Conservation (phyloP, 1,284 basidiomycete genomes). For the Apiotrichum siamense region DNA sequence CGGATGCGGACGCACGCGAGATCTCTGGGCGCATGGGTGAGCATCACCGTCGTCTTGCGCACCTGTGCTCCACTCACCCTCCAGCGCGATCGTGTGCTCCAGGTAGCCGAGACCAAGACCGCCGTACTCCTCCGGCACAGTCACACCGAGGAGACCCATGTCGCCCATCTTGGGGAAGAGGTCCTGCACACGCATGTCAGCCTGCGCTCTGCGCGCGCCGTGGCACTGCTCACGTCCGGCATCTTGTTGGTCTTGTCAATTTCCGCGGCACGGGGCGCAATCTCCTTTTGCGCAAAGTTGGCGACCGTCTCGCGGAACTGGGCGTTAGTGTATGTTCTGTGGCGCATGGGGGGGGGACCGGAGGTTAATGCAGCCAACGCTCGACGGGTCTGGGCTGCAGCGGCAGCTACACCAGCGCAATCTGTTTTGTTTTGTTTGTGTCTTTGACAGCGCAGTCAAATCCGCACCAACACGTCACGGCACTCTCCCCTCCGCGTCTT, state of each 20-base stretch:
- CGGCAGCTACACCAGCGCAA: too few relatives aligned
- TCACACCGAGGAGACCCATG: constrained; percentile 70
- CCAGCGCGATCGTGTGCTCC: constrained; percentile 86
- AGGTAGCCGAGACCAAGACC: constrained; percentile 77
- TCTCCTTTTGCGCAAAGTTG: constrained; percentile 70
- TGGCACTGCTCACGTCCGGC: constrained; percentile 45
- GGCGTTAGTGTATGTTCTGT: background rate
- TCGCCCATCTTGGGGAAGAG: constrained; percentile 81
- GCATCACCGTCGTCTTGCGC: constrained; percentile 11
- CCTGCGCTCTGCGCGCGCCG: background rate
- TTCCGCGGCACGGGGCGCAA: constrained; percentile 73
- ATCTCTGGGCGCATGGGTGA: constrained; percentile 51
- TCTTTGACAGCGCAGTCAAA: too few relatives aligned
- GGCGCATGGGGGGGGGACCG: background rate
- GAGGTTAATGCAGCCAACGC: too few relatives aligned
- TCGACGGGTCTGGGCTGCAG: too few relatives aligned
- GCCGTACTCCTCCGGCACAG: constrained; percentile 69
- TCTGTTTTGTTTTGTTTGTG: too few relatives aligned
- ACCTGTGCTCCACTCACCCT: constrained; percentile 50
- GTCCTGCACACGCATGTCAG: constrained; percentile 56
- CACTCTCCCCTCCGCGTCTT: background rate
- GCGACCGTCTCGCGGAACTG: constrained; percentile 73
- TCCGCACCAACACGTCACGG: background rate
- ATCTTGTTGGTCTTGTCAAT: constrained; percentile 77
- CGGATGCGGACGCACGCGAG: constrained; percentile 79